phyloP scores from a whole-genome alignment of 164 flowering plant genomes.

The Tetracentron sinense region DNA sequence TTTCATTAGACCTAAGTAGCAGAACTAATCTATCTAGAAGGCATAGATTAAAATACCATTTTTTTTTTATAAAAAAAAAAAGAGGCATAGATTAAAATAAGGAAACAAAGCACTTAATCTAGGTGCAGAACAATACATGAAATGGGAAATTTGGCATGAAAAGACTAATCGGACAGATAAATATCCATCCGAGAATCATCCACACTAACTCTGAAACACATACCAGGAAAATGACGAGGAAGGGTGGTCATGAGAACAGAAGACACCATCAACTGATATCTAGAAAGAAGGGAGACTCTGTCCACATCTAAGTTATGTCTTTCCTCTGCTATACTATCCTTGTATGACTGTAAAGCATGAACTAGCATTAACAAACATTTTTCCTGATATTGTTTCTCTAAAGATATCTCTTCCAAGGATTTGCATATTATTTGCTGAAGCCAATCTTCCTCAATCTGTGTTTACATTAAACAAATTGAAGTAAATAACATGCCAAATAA shows the following conservation, averaged over 20 bases:
- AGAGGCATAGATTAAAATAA: background rate
- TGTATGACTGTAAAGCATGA: slow-evolving; percentile 56
- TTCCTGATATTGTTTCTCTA: slow-evolving; percentile 69
- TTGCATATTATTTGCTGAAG: slow-evolving; percentile 46
- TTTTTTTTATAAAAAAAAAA: too few species aligned
- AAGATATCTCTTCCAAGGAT: slow-evolving; percentile 71
- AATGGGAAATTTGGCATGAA: background rate
- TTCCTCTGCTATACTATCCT: slow-evolving; percentile 27
- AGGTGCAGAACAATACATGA: too few species aligned
- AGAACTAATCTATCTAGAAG: background rate
- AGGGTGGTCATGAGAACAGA: slow-evolving; percentile 79
- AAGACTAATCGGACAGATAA: background rate
- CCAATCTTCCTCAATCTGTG: slow-evolving; percentile 41
- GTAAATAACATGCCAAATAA: background rate
- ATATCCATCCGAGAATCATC: background rate
- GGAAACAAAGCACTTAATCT: background rate
- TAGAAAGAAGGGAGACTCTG: slow-evolving; percentile 43
- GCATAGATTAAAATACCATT: background rate
- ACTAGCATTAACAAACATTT: slow-evolving; percentile 60
- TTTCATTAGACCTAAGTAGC: background rate
- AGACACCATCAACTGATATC: slow-evolving; percentile 62
- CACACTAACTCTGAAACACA: background rate
- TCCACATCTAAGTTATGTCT: slow-evolving; percentile 30
- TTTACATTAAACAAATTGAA: background rate
- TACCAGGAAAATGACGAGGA: slow-evolving; percentile 89